These are phyloP conservation scores for Hyaloscypha hepaticicola DNA, from an alignment of 495 filamentous ascomycete genomes.

Conservation along the genomic window DNA sequence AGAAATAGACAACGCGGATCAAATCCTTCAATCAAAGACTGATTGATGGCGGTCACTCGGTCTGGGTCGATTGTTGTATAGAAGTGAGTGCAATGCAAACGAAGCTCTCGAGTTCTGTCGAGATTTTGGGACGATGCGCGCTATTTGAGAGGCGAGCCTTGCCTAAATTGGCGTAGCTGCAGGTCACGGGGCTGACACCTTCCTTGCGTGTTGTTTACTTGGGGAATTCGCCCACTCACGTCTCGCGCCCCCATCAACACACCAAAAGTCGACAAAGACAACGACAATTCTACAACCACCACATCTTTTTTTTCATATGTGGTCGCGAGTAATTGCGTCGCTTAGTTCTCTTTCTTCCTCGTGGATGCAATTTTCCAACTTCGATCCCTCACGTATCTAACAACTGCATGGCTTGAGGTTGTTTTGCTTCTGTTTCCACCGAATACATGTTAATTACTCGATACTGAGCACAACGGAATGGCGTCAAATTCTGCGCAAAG, in stretches of 20 bases:
- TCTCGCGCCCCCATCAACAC: conserved; percentile 1
- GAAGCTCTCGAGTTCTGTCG: neutral
- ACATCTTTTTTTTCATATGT: conserved; percentile 8
- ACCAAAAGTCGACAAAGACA: neutral
- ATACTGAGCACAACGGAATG: conserved; percentile 24
- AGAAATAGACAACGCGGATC: conserved; percentile 11
- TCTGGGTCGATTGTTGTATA: neutral
- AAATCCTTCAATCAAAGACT: conserved; percentile 17
- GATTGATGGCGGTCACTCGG: neutral
- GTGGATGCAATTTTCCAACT: neutral
- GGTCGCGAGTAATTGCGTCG: conserved; percentile 5
- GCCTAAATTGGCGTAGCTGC: neutral
- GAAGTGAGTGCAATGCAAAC: neutral
- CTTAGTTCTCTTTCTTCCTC: conserved; percentile 1
- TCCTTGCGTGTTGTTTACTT: conserved; percentile 18
- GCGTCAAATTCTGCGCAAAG: conserved; percentile 28
- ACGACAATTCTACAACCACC: neutral
- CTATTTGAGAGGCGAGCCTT: neutral
- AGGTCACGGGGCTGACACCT: neutral
- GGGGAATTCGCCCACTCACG: neutral
- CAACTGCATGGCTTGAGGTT: conserved; percentile 20
- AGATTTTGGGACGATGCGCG: neutral
- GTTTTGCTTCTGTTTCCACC: conserved; percentile 7
- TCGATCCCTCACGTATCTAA: conserved; percentile 1
- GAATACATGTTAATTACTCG: neutral